Percentiles rank a stretch among this genome's conserved stretches.
phyloP scores from a whole-genome alignment of 345 rosid species.

The Ceriops tagal region DNA sequence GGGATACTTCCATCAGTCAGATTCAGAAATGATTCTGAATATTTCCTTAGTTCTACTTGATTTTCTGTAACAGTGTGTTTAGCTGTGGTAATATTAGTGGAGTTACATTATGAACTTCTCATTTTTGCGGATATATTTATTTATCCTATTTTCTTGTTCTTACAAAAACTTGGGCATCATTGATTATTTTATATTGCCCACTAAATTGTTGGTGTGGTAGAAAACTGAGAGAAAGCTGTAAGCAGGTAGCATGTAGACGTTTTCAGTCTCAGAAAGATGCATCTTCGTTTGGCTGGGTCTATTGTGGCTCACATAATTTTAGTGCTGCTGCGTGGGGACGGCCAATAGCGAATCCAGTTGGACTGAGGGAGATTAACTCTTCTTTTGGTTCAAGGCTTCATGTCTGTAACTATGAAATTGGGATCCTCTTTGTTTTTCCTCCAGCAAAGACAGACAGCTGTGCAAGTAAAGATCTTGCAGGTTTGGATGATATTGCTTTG shows the following conservation, averaged over 20 bases:
- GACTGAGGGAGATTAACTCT: constrained; percentile 22
- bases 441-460: constrained; percentile 37
- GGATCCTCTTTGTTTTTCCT: constrained; percentile 76
- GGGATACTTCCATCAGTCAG: too few relatives aligned
- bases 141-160: neutral
- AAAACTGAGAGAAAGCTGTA: constrained; percentile 13
- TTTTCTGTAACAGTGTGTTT: too few relatives aligned
- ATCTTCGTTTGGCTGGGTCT: constrained; percentile 81
- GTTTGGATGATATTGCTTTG: constrained; percentile 57
- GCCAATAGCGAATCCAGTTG: constrained; percentile 38
- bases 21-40: too few relatives aligned
- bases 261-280: constrained; percentile 46
- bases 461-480: constrained; percentile 15
- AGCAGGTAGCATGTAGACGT: constrained; percentile 72
- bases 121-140: neutral
- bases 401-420: constrained; percentile 82
- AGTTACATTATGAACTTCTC: too few relatives aligned
- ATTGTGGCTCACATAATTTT: constrained; percentile 88
- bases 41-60: too few relatives aligned
- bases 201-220: constrained; percentile 1
- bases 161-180: neutral
- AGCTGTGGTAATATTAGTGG: too few relatives aligned
- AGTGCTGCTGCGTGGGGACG: constrained; percentile 97
- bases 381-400: constrained; percentile 42
- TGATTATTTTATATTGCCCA: neutral